These are phyloP conservation scores for Lolium perenne DNA, from an alignment of 176 grass and related monocot species.

Conservation along the genomic window DNA sequence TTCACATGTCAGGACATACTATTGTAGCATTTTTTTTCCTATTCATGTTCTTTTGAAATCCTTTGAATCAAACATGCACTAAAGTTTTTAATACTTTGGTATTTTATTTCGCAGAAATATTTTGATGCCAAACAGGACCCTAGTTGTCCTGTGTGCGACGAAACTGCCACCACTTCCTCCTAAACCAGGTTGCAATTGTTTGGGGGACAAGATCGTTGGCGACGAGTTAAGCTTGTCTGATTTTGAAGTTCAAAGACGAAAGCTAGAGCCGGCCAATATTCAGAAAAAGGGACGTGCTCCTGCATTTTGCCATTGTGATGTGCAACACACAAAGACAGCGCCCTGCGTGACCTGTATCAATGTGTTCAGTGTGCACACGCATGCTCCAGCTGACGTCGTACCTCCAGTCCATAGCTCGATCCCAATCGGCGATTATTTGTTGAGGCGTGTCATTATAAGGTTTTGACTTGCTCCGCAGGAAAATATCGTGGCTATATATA, in stretches of 20 bases:
- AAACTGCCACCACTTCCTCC: background rate
- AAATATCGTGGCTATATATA: conserved; percentile 30
- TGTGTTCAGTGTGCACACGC: background rate
- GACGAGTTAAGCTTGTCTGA: background rate
- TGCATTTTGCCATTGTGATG: background rate
- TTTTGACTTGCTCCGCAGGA: background rate
- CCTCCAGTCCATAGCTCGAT: background rate
- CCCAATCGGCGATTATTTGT: background rate
- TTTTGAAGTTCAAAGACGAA: background rate
- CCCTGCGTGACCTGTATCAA: no score
- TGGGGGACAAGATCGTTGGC: background rate
- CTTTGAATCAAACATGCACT: no score
- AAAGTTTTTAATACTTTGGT: no score
- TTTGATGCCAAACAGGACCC: no score
- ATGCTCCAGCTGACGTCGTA: conserved; percentile 26
- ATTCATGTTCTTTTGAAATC: no score
- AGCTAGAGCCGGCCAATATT: background rate
- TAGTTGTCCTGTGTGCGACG: background rate
- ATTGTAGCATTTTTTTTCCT: no score
- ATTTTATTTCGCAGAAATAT: no score
- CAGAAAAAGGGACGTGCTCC: background rate
- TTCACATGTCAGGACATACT: no score
- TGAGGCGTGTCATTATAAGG: conserved; percentile 9
- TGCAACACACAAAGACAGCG: background rate
- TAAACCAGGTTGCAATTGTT: background rate